Evolutionary conservation across 139 green algal species (phyloP).

Genomic region (Picochlorum sp.): DNA sequence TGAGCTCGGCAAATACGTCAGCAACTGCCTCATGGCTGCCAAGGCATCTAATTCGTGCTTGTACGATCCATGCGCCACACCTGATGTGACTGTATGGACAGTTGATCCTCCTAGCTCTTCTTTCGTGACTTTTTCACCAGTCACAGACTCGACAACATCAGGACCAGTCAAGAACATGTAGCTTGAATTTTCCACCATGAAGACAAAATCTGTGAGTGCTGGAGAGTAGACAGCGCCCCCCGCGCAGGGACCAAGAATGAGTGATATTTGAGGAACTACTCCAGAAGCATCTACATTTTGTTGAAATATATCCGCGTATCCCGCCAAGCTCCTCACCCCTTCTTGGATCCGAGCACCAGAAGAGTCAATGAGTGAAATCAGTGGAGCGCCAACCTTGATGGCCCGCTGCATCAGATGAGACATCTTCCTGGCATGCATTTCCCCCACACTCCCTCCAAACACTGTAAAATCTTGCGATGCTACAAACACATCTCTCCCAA

Average conservation of each 20-base stretch:
- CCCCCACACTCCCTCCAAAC: constrained; percentile 48
- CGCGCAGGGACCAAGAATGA: constrained; percentile 61
- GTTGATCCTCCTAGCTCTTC: constrained; percentile 50
- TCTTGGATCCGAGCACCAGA: constrained; percentile 63
- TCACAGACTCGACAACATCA: constrained; percentile 51
- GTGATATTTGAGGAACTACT: constrained; percentile 56
- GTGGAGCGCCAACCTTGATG: constrained; percentile 26
- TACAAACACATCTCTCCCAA: constrained; percentile 39
- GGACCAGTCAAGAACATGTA: constrained; percentile 67
- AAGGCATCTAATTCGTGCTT: constrained; percentile 59
- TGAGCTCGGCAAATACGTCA: constrained; percentile 46
- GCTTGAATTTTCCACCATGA: constrained; percentile 51
- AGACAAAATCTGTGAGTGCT: constrained; percentile 62
- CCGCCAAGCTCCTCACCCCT: constrained; percentile 47
- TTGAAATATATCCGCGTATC: constrained; percentile 53
- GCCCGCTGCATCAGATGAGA: constrained; percentile 38
- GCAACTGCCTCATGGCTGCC: constrained; percentile 40
- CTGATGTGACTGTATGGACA: constrained; percentile 46
- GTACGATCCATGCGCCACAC: constrained; percentile 41
- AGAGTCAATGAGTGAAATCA: constrained; percentile 61
- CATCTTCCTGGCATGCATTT: constrained; percentile 57
- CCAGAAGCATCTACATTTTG: constrained; percentile 61
- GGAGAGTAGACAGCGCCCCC: constrained; percentile 65
- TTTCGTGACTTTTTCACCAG: constrained; percentile 37
- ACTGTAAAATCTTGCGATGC: constrained; percentile 62